Evolutionary conservation across 2,329 filamentous ascomycete species (phyloP).

Genomic region (Pseudogymnoascus sp.): DNA sequence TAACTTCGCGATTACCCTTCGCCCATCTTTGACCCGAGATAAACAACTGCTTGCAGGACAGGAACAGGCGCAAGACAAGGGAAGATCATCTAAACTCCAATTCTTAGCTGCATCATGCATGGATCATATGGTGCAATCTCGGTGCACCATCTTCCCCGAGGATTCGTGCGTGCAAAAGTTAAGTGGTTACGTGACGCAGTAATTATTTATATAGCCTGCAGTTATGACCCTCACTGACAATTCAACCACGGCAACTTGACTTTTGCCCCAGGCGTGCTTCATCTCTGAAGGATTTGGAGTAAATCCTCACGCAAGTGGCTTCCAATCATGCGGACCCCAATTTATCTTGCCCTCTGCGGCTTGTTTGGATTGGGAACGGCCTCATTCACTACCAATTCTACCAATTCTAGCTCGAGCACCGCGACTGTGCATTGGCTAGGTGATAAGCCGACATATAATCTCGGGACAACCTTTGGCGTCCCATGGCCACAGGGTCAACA

Average conservation of each 20-base stretch:
- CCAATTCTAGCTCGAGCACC: background rate
- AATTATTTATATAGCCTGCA: background rate
- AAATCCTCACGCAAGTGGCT: background rate
- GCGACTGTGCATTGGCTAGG: slow-evolving; percentile 16
- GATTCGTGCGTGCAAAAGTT: background rate
- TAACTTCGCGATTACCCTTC: background rate
- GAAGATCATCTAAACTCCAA: background rate
- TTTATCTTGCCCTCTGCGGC: background rate
- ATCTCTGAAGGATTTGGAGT: background rate
- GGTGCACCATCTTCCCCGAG: background rate
- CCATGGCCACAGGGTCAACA: slow-evolving; percentile 16
- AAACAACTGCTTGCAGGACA: background rate
- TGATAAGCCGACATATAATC: slow-evolving; percentile 13
- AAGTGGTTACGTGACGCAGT: background rate
- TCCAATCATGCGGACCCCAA: background rate
- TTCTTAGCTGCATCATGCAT: background rate
- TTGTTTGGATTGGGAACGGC: background rate
- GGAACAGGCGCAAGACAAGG: background rate
- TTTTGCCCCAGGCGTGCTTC: background rate
- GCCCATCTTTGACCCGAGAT: slow-evolving; percentile 5
- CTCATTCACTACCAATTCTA: background rate
- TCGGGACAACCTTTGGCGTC: slow-evolving; percentile 18
- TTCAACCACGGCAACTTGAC: background rate
- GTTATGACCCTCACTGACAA: background rate
- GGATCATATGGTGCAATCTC: slow-evolving; percentile 4